Conservation (phyloP, 768 basidiomycete genomes). For the Scleroderma bovista region DNA sequence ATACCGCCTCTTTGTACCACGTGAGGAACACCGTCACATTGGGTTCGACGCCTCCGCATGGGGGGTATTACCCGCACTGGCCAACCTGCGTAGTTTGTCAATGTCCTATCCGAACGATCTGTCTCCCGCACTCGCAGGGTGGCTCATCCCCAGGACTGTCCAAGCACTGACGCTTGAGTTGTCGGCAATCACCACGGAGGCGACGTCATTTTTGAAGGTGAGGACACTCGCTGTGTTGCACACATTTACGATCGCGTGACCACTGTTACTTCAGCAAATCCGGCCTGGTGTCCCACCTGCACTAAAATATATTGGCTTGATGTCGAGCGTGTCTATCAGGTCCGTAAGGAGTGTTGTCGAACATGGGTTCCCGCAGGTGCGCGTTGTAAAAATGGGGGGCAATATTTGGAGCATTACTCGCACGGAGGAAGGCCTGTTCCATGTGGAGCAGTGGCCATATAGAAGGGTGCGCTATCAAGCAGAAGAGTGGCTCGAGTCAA, state of each 20-base stretch:
- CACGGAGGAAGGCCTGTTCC: conserved; percentile 27
- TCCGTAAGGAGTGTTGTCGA: conserved; percentile 42
- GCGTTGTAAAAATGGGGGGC: conserved; percentile 48
- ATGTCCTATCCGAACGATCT: conserved; percentile 64
- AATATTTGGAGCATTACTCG: conserved; percentile 49
- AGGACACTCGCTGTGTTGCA: not conserved
- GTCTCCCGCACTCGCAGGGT: conserved; percentile 56
- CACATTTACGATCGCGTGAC: not conserved
- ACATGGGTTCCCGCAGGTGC: conserved; percentile 57
- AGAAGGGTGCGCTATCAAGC: conserved; percentile 46
- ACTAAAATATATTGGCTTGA: conserved; percentile 52
- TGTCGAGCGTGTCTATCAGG: conserved; percentile 37
- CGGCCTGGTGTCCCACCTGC: conserved; percentile 49
- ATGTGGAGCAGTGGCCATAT: conserved; percentile 54
- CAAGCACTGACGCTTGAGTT: conserved; percentile 42
- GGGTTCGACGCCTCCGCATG: conserved; percentile 68
- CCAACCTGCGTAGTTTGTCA: conserved; percentile 45
- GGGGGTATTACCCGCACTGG: conserved; percentile 62
- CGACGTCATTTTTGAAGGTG: conserved; percentile 38
- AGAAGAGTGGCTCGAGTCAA: conserved; percentile 60
- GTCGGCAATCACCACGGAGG: conserved; percentile 34
- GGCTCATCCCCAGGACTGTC: conserved; percentile 58
- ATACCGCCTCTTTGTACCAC: conserved; percentile 44
- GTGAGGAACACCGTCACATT: conserved; percentile 41
- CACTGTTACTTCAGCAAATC: conserved; percentile 42